Evolutionary conservation across 2,329 filamentous ascomycete genomes (phyloP).

Genomic region (Pleoardoris graminearum): DNA sequence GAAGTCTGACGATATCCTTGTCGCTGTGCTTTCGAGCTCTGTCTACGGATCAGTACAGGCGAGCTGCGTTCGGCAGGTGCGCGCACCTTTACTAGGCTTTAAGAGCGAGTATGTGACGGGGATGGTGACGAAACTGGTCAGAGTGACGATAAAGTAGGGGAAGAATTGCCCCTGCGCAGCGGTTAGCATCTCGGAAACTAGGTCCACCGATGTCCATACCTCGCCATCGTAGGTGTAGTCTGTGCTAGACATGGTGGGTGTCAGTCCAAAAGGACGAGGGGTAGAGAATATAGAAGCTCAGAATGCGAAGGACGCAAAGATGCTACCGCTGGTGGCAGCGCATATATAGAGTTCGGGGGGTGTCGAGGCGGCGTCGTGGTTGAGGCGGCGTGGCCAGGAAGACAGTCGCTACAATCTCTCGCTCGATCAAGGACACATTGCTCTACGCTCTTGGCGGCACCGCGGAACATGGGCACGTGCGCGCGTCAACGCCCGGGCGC

Average conservation of each 20-base stretch:
- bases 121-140: conserved; percentile 83
- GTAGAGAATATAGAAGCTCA: conserved; percentile 14
- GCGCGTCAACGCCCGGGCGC: not conserved
- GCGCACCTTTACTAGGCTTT: conserved; percentile 69
- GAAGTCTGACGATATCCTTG: conserved; percentile 80
- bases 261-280: conserved; percentile 23
- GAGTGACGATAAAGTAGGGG: conserved; percentile 95
- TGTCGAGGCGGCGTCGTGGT: conserved; percentile 14
- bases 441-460: conserved; percentile 13
- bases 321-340: conserved; percentile 17
- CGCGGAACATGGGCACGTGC: not conserved
- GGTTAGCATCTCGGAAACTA: conserved; percentile 18
- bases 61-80: conserved; percentile 9
- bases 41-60: conserved; percentile 16
- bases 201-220: conserved; percentile 52
- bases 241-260: conserved; percentile 53
- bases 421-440: conserved; percentile 29
- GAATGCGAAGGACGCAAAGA: conserved; percentile 23
- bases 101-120: conserved; percentile 89
- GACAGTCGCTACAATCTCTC: conserved; percentile 26
- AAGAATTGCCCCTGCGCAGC: conserved; percentile 83
- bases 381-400: conserved; percentile 31
- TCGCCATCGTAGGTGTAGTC: conserved; percentile 99
- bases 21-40: conserved; percentile 77
- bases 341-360: conserved; percentile 18